Evolutionary conservation across 257 asterid species (phyloP).

Genomic region (Lycium ferocissimum): DNA sequence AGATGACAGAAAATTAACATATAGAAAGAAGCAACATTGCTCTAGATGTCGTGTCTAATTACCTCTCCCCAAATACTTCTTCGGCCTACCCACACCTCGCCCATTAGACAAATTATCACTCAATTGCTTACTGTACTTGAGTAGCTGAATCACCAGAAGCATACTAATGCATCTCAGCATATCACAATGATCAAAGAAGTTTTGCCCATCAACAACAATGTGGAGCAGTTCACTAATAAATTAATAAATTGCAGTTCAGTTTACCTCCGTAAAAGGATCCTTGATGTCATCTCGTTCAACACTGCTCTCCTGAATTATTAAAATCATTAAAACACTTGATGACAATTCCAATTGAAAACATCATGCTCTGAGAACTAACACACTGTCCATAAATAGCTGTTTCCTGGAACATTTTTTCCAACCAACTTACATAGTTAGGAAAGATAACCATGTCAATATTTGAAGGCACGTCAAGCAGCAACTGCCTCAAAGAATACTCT

Average conservation of each 20-base stretch:
- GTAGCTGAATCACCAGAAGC: not conserved
- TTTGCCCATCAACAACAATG: not conserved
- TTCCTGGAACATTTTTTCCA: not conserved
- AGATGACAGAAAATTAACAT: not conserved
- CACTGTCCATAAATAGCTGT: not conserved
- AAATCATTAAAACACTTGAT: constrained; percentile 26
- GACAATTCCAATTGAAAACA: constrained; percentile 5
- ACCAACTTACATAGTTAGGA: constrained; percentile 87
- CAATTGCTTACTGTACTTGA: constrained; percentile 1
- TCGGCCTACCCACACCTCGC: too few species aligned
- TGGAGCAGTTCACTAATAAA: not conserved
- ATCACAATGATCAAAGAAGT: not conserved
- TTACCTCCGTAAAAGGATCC: constrained; percentile 98
- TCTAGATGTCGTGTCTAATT: too few species aligned
- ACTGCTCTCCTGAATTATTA: constrained; percentile 87
- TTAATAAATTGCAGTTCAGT: constrained; percentile 20
- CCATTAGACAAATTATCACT: constrained; percentile 5
- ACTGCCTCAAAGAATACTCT: constrained; percentile 88
- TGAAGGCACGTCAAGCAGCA: constrained; percentile 81
- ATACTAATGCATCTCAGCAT: not conserved
- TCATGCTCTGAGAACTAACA: constrained; percentile 10
- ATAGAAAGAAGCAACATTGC: not conserved
- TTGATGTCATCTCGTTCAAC: constrained; percentile 89
- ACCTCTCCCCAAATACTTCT: too few species aligned
- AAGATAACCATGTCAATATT: constrained; percentile 96